Evolutionary conservation across 768 basidiomycete genomes (phyloP).

Genomic region (Rhizopogon vulgaris): DNA sequence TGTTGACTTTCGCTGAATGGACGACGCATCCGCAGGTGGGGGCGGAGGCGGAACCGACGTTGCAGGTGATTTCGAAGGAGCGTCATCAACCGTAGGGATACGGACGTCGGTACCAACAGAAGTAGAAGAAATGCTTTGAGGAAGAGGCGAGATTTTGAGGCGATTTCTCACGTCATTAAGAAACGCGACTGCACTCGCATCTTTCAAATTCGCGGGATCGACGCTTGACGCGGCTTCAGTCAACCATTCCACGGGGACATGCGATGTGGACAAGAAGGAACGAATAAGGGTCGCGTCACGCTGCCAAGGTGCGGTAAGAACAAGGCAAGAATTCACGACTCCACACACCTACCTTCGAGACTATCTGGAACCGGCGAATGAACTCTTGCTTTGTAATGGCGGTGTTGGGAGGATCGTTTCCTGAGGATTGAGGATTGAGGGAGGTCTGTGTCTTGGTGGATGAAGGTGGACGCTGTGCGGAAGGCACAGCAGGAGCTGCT

Average conservation of each 20-base stretch:
- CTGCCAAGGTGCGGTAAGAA: neutral
- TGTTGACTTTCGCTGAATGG: neutral
- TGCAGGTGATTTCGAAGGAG: neutral
- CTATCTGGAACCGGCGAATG: slow-evolving; percentile 14
- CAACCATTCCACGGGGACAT: neutral
- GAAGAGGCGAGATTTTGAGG: neutral
- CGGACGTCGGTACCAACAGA: neutral
- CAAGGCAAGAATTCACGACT: neutral
- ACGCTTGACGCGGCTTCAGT: neutral
- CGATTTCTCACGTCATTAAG: neutral
- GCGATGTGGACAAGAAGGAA: neutral
- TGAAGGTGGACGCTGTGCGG: neutral
- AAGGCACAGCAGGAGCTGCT: neutral
- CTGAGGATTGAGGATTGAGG: neutral
- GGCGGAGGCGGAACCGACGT: neutral
- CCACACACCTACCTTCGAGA: slow-evolving; percentile 13
- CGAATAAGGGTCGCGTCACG: neutral
- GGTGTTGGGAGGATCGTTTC: neutral
- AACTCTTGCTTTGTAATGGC: slow-evolving; percentile 12
- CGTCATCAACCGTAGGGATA: neutral
- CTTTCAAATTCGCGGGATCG: neutral
- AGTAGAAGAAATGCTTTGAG: neutral
- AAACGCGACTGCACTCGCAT: neutral
- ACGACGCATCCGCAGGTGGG: neutral
- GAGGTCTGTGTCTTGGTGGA: neutral